Base-by-base conservation (phyloP, 257 asterid genomes). In the Ophiorrhiza pumila region DNA sequence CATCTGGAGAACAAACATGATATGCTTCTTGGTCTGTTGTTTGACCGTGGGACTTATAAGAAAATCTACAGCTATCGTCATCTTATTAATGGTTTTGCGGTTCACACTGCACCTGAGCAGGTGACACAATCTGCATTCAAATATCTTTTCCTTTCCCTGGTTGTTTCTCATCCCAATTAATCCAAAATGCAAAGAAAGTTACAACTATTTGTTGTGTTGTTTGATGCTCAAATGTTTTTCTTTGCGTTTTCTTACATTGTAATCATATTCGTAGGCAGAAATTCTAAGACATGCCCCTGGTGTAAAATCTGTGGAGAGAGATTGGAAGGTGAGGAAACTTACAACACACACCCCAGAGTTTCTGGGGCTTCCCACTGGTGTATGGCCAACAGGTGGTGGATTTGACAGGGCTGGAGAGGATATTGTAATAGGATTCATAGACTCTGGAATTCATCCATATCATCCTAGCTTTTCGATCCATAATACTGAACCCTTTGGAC, bases 321-420 rank as follows among this genome's bases (percentile, higher is more conserved):
- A 95, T 77, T 95, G 98, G 98, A 92, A 95, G 77, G 99, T 95
- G 78, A 92, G 83, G 85, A 92, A 85, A 74, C 96, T 95, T 69
- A 95, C 99, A 9, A 90, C 96, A 59, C 99, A 95, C 82, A 95
- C 99, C 60, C 99, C 99, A 7, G 90, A 95, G 67, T 95, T 95
- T 79, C 74, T 95, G 88, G 99, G 99, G 59, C 98, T 95, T 62
- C 99, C 99, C 18, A 90, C 96, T 63, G 99, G 97, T 72, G 99
- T 92, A 52, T 95, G 99, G 99, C 97, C 98, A 8, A 89, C 89
- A 29, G 98, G 96, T 68, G 98, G 98, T 79, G 98, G 98, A 45
- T 92, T 82, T 71, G 98, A 95, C 70, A 79, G 94, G 71, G 99
- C 99, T 23, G 99, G 99, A 67, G 99, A 95, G 80, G 98, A 90